Evolutionary conservation across 768 basidiomycete genomes (phyloP), one percentile per base, ranked within the genome.

Genomic region (Piloderma croceum): DNA sequence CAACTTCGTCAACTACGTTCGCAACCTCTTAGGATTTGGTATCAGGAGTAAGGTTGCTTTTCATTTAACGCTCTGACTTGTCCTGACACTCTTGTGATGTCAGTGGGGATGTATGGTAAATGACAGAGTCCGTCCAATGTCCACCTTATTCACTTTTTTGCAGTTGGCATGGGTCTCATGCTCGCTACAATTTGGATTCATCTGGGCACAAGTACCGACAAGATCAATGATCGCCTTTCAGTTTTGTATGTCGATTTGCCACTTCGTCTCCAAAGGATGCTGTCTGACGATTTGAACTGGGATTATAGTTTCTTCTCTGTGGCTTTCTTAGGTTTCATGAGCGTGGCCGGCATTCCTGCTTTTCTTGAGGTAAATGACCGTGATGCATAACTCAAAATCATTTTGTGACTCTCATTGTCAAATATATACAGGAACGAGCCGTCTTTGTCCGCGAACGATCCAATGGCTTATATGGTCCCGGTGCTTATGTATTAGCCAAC

Each of bases 11-110:
- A 79, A 79, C 48, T 79, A 79, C 49, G 52, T 53, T 12, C 56
- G 79, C 13, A 79, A 80, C 48, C 44, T 78, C 3, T 57, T 81
- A 21, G 78, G 77, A 2, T 80, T 77, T 50, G 76, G 77, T 7
- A 68, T 80, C 3, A 58, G 77, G 25, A 52, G 68, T 68, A 33
- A 27, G 62, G 53, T 18, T 34, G 22, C 29, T 15, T 11, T 12
- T 37, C 4, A 34, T 34, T 34, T 31, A 25, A 7, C 12, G 7
- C 32, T 49, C 18, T 20, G n/a, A 12, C 20, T 18, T 27, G 15
- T 29, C 41, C n/a, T 44, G 7, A 42, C 6, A 15, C 37, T 12
- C 17, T 15, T 38, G 18, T 23, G 63, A 65, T 67, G 3, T 70
- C 70, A 68, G 70, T 69, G 1, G 32, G 68, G 1, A 69, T 71